Conservation (phyloP, 1,139 yeast species). For the Ogataea hybrid region DNA sequence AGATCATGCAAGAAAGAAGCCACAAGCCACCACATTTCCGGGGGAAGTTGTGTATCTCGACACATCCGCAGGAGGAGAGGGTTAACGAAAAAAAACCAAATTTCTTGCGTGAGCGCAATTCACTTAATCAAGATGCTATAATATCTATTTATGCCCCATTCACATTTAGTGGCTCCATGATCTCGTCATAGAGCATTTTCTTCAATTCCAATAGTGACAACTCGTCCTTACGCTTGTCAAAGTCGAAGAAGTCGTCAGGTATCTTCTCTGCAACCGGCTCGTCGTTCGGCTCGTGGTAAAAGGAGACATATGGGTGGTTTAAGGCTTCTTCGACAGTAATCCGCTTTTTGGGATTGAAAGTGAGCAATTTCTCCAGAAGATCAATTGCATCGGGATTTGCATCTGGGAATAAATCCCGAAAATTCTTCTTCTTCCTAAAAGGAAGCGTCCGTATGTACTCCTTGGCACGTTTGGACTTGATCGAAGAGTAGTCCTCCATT, state of each 20-base stretch:
- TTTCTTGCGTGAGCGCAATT: background rate
- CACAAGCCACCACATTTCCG: constrained; percentile 19
- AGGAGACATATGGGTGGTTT: constrained; percentile 60
- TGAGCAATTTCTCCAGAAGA: constrained; percentile 53
- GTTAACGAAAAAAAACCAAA: background rate
- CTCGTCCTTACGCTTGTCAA: constrained; percentile 56
- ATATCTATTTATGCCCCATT: constrained; percentile 1
- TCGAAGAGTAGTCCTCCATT: constrained; percentile 51
- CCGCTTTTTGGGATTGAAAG: constrained; percentile 64
- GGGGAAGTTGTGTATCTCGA: constrained; percentile 12
- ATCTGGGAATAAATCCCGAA: constrained; percentile 38
- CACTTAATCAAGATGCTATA: constrained; percentile 2
- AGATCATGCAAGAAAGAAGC: constrained; percentile 2
- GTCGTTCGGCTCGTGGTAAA: constrained; percentile 70
- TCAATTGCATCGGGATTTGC: constrained; percentile 62
- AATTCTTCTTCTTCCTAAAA: constrained; percentile 46
- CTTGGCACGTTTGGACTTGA: constrained; percentile 60
- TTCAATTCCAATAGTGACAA: constrained; percentile 47
- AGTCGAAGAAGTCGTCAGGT: constrained; percentile 60
- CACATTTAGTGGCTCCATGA: constrained; percentile 36
- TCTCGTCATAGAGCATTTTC: constrained; percentile 55
- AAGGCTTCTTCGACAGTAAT: constrained; percentile 65
- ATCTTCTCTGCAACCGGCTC: constrained; percentile 63
- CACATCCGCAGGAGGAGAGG: no score
- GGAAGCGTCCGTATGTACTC: constrained; percentile 61